Evolutionary conservation across 768 basidiomycete genomes (phyloP), one percentile per base, ranked within the genome.

Genomic region (Kwoniella dejecticola): DNA sequence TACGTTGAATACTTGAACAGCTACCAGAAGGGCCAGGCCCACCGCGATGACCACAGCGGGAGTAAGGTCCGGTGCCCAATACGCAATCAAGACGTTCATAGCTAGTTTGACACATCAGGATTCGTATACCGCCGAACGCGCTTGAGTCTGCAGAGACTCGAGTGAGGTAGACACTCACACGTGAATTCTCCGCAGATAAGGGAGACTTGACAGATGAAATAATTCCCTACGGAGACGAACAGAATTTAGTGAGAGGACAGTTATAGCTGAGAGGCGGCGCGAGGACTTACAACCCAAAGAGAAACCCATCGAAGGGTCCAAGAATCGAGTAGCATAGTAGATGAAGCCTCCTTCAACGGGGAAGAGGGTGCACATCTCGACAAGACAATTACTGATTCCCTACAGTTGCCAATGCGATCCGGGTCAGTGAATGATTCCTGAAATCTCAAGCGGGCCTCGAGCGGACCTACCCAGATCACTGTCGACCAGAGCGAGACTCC

Each of bases 11-110:
- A 55, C 49, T 29, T 62, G 60, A 11, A 62, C 50, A n/a, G 23
- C 17, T 19, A 48, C 13, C 12, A 55, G 41, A 15, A 41, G 24
- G 2, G 42, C 60, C 11, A 62, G n/a, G 12, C 60, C 60, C 12
- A 45, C 52, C 7, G 60, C 46, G 31, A 62, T 55, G 26, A 96
- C 17, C 5, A 62, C 30, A 8, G 60, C 60, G 6, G 52, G 52
- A 23, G 45, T 52, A 4, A 62, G 53, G 13, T 40, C 38, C 8
- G 52, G 33, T 23, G 30, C 40, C 65, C 65, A 66, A 49, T 66
- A 62, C 19, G 21, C 26, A 13, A 62, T 42, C 12, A 66, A 17
- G 11, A 66, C 60, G 54, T 66, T 66, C 40, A 66, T 45, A n/a
- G 42, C 33, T 36, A 15, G 7, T 7, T 36, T 36, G 33, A 41